Percentiles rank a stretch among this genome's conserved stretches.
Conservation (phyloP, 2,329 filamentous ascomycete genomes). For the Nannizziopsis barbatae region DNA sequence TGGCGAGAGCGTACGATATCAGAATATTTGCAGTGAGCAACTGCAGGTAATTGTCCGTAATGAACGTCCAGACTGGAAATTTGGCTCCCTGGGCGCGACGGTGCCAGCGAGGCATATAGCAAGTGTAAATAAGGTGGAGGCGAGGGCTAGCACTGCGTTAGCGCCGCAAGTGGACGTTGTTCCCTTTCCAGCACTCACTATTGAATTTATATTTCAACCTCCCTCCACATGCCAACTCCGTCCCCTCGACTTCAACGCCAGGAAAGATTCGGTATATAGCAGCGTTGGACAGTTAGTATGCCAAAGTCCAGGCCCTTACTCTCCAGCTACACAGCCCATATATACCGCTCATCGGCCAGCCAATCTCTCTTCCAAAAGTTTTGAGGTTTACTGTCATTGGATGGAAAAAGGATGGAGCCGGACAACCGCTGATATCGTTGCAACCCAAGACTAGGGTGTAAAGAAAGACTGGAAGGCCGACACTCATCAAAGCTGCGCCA, state of each 20-base stretch:
- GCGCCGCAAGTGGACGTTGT: neutral
- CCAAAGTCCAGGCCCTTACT: conserved; percentile 56
- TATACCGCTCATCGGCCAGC: conserved; percentile 65
- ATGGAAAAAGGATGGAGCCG: conserved; percentile 65
- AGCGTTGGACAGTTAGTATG: conserved; percentile 67
- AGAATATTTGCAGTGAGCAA: conserved; percentile 73
- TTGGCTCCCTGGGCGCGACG: conserved; percentile 59
- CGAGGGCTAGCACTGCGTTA: conserved; percentile 48
- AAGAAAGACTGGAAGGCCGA: conserved; percentile 65
- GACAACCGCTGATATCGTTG: conserved; percentile 87
- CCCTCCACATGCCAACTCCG: conserved; percentile 57
- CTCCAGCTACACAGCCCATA: conserved; percentile 58
- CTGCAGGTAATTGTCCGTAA: conserved; percentile 81
- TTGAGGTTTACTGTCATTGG: conserved; percentile 60
- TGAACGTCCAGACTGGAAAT: conserved; percentile 83
- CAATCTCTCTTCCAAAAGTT: conserved; percentile 65
- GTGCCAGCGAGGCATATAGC: conserved; percentile 62
- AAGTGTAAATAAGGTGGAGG: conserved; percentile 62
- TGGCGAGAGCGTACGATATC: conserved; percentile 60
- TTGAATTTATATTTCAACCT: conserved; percentile 75
- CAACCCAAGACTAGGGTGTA: conserved; percentile 75
- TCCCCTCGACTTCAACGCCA: conserved; percentile 58
- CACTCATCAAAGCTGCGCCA: conserved; percentile 52
- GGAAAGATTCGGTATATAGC: conserved; percentile 67
- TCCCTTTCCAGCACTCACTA: conserved; percentile 36